phyloP scores from a whole-genome alignment of 768 basidiomycete genomes.

The Termitomyces sp. region DNA sequence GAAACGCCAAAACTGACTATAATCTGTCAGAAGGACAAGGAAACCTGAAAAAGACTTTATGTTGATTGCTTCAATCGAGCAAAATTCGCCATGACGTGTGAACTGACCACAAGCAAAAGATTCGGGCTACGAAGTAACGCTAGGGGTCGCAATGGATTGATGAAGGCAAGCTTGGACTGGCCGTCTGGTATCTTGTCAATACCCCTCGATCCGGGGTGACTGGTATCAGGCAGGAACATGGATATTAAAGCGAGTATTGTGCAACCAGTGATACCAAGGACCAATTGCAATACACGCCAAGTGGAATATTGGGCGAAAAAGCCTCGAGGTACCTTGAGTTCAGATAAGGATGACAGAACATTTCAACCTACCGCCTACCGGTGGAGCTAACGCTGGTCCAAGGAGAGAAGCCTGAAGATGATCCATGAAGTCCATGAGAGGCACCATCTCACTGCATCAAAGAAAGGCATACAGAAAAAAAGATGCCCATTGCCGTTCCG shows the following conservation, averaged over 20 bases:
- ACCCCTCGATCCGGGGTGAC: conserved; percentile 51
- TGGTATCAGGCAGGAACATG: conserved; percentile 60
- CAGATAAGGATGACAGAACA: not conserved
- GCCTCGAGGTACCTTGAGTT: conserved; percentile 23
- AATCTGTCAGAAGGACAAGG: conserved; percentile 30
- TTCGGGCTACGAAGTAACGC: conserved; percentile 54
- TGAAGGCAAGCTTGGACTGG: conserved; percentile 28
- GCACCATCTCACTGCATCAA: not conserved
- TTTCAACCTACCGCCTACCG: conserved; percentile 39
- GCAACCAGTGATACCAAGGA: conserved; percentile 34
- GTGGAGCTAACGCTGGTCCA: conserved; percentile 57
- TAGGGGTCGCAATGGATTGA: conserved; percentile 57
- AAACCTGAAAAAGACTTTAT: conserved; percentile 24
- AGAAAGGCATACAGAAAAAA: conserved; percentile 24
- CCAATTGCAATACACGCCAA: conserved; percentile 56
- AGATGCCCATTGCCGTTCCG: conserved; percentile 32
- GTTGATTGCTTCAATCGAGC: not conserved
- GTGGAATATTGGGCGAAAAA: conserved; percentile 52
- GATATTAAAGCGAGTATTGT: conserved; percentile 32
- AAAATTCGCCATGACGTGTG: not conserved
- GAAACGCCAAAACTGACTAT: conserved; percentile 24
- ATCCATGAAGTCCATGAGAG: not conserved
- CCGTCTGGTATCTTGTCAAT: conserved; percentile 37
- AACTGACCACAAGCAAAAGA: conserved; percentile 45
- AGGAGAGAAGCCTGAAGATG: conserved; percentile 40